Conservation (phyloP, 2,329 filamentous ascomycete species). For the Penicillium corylophilum region DNA sequence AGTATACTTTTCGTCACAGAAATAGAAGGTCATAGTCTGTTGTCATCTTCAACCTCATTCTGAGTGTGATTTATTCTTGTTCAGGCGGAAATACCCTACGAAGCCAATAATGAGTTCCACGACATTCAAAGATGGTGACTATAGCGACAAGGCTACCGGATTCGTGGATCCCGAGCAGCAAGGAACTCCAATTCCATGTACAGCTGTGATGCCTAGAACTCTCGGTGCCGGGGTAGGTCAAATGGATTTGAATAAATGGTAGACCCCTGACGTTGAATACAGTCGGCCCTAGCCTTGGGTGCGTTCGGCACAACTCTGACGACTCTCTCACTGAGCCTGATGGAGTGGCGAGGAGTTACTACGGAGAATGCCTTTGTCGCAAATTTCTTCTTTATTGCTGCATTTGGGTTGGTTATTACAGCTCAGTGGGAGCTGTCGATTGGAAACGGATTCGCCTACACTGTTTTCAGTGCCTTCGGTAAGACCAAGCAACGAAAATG, state of each 20-base stretch:
- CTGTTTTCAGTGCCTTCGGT: slow-evolving; percentile 56
- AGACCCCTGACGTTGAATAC: not conserved
- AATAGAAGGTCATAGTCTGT: not conserved
- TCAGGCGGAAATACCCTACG: not conserved
- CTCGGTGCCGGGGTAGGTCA: slow-evolving; percentile 24
- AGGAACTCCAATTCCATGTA: not conserved
- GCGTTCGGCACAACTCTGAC: slow-evolving; percentile 57
- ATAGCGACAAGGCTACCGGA: slow-evolving; percentile 1
- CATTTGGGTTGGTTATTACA: slow-evolving; percentile 54
- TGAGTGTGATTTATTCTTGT: not conserved
- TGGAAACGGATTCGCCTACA: slow-evolving; percentile 56
- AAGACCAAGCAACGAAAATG: slow-evolving; percentile 1
- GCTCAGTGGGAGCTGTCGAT: slow-evolving; percentile 57
- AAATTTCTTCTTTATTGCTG: slow-evolving; percentile 55
- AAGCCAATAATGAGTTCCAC: slow-evolving; percentile 1
- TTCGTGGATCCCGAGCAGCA: slow-evolving; percentile 19
- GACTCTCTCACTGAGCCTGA: slow-evolving; percentile 54
- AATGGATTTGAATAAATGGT: not conserved
- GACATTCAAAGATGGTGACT: slow-evolving; percentile 5
- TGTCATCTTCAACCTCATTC: not conserved
- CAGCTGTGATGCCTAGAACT: slow-evolving; percentile 9
- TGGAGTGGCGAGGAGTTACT: slow-evolving; percentile 55
- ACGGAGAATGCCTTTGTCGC: slow-evolving; percentile 54
- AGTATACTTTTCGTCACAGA: not conserved
- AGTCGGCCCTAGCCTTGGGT: slow-evolving; percentile 53